Conservation (phyloP, 2,329 filamentous ascomycete genomes). For the Alternaria dauci region DNA sequence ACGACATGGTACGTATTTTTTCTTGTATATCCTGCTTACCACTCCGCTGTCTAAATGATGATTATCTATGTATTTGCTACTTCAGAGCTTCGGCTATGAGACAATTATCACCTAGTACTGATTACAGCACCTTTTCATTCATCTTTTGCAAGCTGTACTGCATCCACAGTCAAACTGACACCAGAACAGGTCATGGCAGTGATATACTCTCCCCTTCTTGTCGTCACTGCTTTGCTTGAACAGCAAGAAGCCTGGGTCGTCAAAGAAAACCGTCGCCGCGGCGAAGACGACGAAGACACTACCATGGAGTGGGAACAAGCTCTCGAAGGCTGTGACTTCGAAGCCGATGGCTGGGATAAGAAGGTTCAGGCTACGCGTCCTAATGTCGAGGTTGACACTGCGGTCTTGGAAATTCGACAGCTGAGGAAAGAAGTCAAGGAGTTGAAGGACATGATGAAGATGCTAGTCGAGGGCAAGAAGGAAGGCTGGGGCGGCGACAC, state of each 20-base stretch:
- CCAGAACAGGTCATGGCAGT: constrained; percentile 72
- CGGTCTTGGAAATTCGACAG: constrained; percentile 69
- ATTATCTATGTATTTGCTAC: constrained; percentile 99
- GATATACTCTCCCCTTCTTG: constrained; percentile 83
- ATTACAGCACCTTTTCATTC: constrained; percentile 54
- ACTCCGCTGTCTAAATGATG: constrained; percentile 73
- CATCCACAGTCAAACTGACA: neutral
- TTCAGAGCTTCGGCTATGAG: constrained; percentile 99
- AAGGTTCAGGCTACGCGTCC: constrained; percentile 77
- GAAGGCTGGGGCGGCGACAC: constrained; percentile 44
- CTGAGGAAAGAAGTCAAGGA: constrained; percentile 56
- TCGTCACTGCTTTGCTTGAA: constrained; percentile 74
- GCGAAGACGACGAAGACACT: constrained; percentile 89
- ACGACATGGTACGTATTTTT: constrained; percentile 67
- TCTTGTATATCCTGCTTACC: neutral
- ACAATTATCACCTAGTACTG: constrained; percentile 93
- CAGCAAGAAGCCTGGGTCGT: constrained; percentile 64
- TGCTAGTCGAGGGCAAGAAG: constrained; percentile 27
- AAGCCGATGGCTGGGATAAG: constrained; percentile 85
- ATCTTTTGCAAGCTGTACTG: neutral
- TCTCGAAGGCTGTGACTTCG: constrained; percentile 74
- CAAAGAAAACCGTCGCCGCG: constrained; percentile 74
- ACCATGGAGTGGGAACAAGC: constrained; percentile 95
- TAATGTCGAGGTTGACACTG: constrained; percentile 81
- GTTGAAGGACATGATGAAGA: constrained; percentile 53